Evolutionary conservation across 371 early-diverging fungal species (phyloP), one percentile per base, ranked within the genome.

Genomic region (Circinella umbellata): DNA sequence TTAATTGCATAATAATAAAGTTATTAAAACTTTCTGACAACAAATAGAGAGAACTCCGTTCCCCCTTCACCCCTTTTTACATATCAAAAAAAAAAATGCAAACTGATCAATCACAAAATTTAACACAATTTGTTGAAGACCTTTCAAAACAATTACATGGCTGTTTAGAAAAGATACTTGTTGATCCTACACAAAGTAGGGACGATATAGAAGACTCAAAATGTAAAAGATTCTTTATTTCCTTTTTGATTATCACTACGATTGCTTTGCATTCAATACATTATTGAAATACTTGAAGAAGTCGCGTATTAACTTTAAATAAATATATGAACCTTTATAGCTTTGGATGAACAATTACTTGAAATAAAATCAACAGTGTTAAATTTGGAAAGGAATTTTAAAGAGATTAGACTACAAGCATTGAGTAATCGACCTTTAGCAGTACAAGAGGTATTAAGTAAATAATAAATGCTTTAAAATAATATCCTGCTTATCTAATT

Each of bases 161-260:
- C 13, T 77, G 79, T 46, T 47, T 81, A n/a, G 81, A 75, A n/a
- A 55, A 54, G 1, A 74, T 81, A 17, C 65, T 81, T 11, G 61
- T 66, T 35, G 77, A 76, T 20, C 70, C 79, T 10, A 18, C 38
- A n/a, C 76, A 72, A 47, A 60, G 72, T 39, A 63, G 48, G 5
- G 54, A 68, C 18, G 71, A 71, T n/a, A 39, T 48, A 37, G 61
- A 39, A 11, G 68, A 67, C 15, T 57, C 61, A 61, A 8, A 27
- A 46, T 18, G 57, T 36, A 18, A 15, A 39, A 15, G n/a, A 1
- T 15, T 47, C 36, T 64, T 27, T 35, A 42, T 36, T 47, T 37
- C 35, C 6, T 55, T 42, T 42, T 42, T 42, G 42, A 42, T 9
- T 42, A 6, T 6, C 42, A 11, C 3, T 42, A 9, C 11, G 11